phyloP scores from a whole-genome alignment of 176 grass and related monocot species.

The Oryza longistaminata region DNA sequence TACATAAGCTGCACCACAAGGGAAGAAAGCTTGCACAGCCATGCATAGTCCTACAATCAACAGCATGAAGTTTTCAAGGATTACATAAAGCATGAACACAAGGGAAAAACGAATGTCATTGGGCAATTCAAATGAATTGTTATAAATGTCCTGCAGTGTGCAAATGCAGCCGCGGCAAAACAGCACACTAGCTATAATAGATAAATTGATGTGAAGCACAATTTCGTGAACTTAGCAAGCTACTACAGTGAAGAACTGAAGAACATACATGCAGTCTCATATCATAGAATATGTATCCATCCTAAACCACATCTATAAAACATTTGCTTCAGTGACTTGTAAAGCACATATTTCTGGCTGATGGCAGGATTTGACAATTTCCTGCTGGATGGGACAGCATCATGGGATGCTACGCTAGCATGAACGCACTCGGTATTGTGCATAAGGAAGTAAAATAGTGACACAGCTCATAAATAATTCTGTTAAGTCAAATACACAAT shows the following conservation, averaged over 20 bases:
- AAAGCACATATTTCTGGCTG: background rate
- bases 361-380: background rate
- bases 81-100: constrained; percentile 6
- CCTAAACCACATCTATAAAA: background rate
- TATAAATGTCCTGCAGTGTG: background rate
- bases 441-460: background rate
- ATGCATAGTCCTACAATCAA: constrained; percentile 84
- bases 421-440: background rate
- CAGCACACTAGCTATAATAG: constrained; percentile 7
- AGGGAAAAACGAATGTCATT: background rate
- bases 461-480: background rate
- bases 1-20: constrained; percentile 48
- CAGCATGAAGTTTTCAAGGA: constrained; percentile 25
- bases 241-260: constrained; percentile 2
- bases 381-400: background rate
- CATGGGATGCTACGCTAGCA: background rate
- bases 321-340: constrained; percentile 2
- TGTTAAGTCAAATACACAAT: background rate
- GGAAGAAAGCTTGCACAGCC: constrained; percentile 87
- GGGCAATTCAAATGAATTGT: background rate
- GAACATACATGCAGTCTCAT: background rate
- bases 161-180: background rate
- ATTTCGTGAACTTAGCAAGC: background rate
- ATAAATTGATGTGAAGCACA: background rate
- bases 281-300: background rate